Base-by-base conservation (phyloP, 176 grass and related monocot genomes). In the Raddia distichophylla region DNA sequence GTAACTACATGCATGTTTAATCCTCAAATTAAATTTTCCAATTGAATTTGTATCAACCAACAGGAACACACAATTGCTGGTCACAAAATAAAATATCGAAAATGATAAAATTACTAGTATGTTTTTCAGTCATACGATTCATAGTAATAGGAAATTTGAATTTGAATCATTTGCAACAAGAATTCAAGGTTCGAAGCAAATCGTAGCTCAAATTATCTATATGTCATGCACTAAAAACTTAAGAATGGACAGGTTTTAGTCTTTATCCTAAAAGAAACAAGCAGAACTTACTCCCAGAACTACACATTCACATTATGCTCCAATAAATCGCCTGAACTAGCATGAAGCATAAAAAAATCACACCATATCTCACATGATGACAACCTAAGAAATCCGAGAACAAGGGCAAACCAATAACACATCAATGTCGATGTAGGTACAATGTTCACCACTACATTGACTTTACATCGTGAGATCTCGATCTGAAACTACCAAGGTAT, bases 131-230 rank as follows among this genome's bases (percentile, higher is more conserved):
- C 78, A 57, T 32, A 77, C 74, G 33, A 13, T 48, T 22, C 37
- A 75, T 43, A 57, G 37, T 45, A 18, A 40, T 55, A 60, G 4
- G 18, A 7, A 20, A 48, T 48, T 48, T 13, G 16, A 45, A 60
- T 1, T 60, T 45, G 73, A 35, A 60, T 48, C 19, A 13, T 42
- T 67, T 33, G n/a, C 44, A 74, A 42, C 48, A 64, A 46, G 42
- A 22, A 86, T 27, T 52, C 9, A 75, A 15, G 32, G 64, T 20
- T 60, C 48, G 12, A 80, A 52, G 64, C 65, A 71, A 80, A 71
- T 51, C 43, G 77, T n/a, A 74, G 13, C 16, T n/a, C 14, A 75
- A 52, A 5, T 59, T 67, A 7, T 22, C 33, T 10, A 55, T 3
- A 40, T 18, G 44, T 47, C 52, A 6, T 45, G 19, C 12, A 70